These are phyloP conservation scores for Triticum timopheevii DNA, from an alignment of 176 grass and related monocot genomes.

Conservation along the genomic window DNA sequence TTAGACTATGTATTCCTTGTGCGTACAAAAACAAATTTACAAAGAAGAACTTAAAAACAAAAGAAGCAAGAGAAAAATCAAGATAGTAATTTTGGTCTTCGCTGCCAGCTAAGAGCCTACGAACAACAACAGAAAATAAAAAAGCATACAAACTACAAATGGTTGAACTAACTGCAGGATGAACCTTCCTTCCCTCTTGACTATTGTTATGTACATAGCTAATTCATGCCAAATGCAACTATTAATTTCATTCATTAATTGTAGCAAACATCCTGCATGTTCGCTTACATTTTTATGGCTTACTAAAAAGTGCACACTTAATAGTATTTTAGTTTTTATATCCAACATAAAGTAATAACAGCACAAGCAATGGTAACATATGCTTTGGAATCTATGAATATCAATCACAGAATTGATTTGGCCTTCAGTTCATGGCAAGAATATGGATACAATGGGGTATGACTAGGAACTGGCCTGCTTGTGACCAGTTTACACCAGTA, in stretches of 20 bases:
- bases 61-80: background rate
- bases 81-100: background rate
- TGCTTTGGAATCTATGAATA: background rate
- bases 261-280: constrained; percentile 10
- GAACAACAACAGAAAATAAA: background rate
- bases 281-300: background rate
- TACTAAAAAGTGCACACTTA: background rate
- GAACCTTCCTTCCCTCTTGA: background rate
- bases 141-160: background rate
- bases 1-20: background rate
- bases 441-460: background rate
- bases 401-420: background rate
- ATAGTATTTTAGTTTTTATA: background rate
- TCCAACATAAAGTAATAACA: background rate
- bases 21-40: background rate
- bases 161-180: background rate
- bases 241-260: background rate
- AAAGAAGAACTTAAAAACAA: background rate
- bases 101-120: background rate
- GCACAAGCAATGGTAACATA: background rate
- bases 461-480: background rate
- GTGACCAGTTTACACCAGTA: background rate
- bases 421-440: background rate
- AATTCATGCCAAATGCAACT: background rate
- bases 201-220: background rate